phyloP scores from a whole-genome alignment of 805 yeast genomes.

The Nakazawaea anatomiae region DNA sequence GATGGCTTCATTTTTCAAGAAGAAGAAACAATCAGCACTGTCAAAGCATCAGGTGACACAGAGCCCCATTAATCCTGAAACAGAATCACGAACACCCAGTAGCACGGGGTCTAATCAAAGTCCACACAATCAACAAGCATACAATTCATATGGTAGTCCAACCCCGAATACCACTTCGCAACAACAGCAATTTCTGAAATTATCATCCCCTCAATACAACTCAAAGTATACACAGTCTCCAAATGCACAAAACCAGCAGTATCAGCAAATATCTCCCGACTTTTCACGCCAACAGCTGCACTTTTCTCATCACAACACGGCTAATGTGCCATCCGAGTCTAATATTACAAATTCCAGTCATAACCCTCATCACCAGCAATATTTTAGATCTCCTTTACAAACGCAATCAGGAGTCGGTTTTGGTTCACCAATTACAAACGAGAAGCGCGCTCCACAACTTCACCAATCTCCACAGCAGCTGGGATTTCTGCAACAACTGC shows the following conservation, averaged over 20 bases:
- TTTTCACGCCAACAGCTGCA: background rate
- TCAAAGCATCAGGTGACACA: conserved; percentile 9
- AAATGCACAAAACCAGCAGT: background rate
- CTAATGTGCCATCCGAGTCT: background rate
- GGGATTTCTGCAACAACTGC: conserved; percentile 1
- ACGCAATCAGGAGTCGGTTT: background rate
- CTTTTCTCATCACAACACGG: background rate
- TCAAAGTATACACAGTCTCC: background rate
- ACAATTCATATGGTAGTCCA: conserved; percentile 11
- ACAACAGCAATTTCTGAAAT: background rate
- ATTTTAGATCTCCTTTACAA: background rate
- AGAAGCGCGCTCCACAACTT: background rate
- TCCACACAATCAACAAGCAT: background rate
- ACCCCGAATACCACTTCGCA: background rate
- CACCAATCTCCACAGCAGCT: background rate
- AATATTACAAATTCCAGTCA: background rate
- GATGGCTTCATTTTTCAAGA: conserved; percentile 20
- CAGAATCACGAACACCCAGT: background rate
- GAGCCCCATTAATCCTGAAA: conserved; percentile 11
- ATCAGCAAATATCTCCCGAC: background rate
- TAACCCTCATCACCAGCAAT: background rate
- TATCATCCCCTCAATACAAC: background rate
- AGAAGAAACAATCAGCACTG: conserved; percentile 12
- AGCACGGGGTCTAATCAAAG: background rate
- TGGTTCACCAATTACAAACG: background rate